Conservation (phyloP, 2,329 filamentous ascomycete species). For the Incumbomyces delicatus region DNA sequence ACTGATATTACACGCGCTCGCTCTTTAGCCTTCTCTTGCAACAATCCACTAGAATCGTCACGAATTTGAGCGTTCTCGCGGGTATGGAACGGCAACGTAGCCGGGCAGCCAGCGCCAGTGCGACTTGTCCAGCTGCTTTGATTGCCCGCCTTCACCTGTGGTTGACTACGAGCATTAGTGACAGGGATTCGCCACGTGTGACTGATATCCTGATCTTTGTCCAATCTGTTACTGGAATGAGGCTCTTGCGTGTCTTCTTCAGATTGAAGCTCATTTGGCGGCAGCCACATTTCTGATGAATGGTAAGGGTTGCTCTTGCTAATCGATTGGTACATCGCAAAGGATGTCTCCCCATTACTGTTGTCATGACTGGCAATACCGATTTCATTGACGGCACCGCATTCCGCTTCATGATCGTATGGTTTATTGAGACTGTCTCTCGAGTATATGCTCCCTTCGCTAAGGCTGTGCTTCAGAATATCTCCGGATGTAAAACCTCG, state of each 20-base stretch:
- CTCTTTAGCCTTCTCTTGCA: neutral
- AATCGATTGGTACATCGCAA: neutral
- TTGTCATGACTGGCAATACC: neutral
- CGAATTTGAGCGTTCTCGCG: slow-evolving; percentile 32
- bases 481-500: slow-evolving; percentile 3
- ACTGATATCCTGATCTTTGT: neutral
- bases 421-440: slow-evolving; percentile 29
- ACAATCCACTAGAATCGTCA: neutral
- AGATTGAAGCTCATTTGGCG: neutral
- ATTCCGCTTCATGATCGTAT: slow-evolving; percentile 10
- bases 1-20: neutral
- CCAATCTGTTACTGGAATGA: neutral
- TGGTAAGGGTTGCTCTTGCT: slow-evolving; percentile 4
- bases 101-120: neutral
- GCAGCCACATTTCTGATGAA: neutral
- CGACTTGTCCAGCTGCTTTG: neutral
- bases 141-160: neutral
- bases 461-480: slow-evolving; percentile 12
- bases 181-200: neutral
- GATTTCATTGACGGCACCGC: neutral
- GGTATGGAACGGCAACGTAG: neutral
- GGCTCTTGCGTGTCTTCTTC: neutral
- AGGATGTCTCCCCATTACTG: too few species aligned
- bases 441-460: slow-evolving; percentile 36
- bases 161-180: neutral